A percentile compares a stretch with the other conserved stretches of the same genome.
Conservation (phyloP, 441 rosid genomes). For the Adansonia madagascariensis region DNA sequence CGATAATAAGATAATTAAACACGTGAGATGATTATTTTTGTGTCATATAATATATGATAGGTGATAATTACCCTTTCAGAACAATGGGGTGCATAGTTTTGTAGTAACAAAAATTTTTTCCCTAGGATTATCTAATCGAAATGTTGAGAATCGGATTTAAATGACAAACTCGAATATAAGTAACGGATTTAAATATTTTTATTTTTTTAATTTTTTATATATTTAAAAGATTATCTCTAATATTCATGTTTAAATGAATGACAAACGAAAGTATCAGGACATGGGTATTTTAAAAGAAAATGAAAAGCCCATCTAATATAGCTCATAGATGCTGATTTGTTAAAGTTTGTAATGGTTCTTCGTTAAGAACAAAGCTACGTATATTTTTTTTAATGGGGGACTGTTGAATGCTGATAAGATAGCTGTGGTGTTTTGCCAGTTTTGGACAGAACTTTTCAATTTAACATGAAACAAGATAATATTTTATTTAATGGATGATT, state of each 20-base stretch:
- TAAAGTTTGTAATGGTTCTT: not conserved
- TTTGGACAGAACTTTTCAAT: not conserved
- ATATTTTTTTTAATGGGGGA: not conserved
- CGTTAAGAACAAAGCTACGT: not conserved
- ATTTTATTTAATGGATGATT: not conserved
- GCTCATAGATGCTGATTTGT: not conserved
- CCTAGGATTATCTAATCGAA: constrained; percentile 33
- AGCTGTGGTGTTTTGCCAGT: not conserved
- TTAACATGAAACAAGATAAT: not conserved
- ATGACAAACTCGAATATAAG: not conserved
- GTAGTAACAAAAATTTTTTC: constrained; percentile 30
- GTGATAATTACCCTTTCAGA: constrained; percentile 38
- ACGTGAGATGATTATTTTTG: constrained; percentile 37
- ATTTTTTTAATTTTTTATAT: too few species aligned
- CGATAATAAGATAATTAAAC: constrained; percentile 31
- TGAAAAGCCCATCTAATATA: not conserved
- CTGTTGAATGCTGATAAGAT: not conserved
- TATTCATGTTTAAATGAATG: too few species aligned
- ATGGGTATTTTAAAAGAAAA: too few species aligned
- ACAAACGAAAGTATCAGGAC: too few species aligned
- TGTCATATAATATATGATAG: constrained; percentile 24
- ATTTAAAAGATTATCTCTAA: too few species aligned
- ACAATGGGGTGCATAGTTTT: constrained; percentile 41
- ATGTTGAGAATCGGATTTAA: constrained; percentile 33
- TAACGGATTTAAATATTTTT: too few species aligned